Evolutionary conservation across 805 yeast genomes (phyloP), one percentile per base, ranked within the genome.

Genomic region (Grigorovia jiainica): DNA sequence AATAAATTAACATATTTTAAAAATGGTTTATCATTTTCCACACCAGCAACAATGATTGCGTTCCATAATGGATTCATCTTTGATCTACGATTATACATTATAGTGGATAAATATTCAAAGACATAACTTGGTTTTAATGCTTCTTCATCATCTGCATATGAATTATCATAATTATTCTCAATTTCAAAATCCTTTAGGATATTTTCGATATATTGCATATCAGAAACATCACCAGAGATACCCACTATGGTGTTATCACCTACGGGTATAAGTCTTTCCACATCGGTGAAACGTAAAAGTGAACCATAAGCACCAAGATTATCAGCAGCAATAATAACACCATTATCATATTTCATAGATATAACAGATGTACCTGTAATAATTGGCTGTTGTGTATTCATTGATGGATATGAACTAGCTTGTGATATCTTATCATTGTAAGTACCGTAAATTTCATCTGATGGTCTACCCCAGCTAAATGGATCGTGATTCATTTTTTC

Each of bases 31-130:
- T 67, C 72, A 33, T 78, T 78, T 48, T 83, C 82, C 52, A 82
- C 71, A 8, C 99, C 99, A 11, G 87, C 96, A 40, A 92, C 97
- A 43, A 92, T 71, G 31, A 84, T 67, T 1, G 97, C 82, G 64
- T 92, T 92, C 97, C 97, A 92, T 49, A 87, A 71, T 19, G 99
- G 99, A 61, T 92, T 78, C 90, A 92, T 81, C 64, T 92, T 87
- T 41, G 83, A 74, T 65, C 99, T 77, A 65, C 97, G 80, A 50
- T 75, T 70, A 66, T 92, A 92, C 72, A 90, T 71, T 35, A 90
- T 81, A 45, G 82, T 77, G 38, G 90, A 78, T 51, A 92, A 69
- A 62, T 87, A 92, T 59, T 85, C 90, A 63, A 86, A 94, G 34
- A 92, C 78, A 54, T 87, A 84, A 16, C 85, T 76, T n/a, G 97